Evolutionary conservation across 208 protist species (phyloP).

Genomic region (Novymonas esmeraldas): DNA sequence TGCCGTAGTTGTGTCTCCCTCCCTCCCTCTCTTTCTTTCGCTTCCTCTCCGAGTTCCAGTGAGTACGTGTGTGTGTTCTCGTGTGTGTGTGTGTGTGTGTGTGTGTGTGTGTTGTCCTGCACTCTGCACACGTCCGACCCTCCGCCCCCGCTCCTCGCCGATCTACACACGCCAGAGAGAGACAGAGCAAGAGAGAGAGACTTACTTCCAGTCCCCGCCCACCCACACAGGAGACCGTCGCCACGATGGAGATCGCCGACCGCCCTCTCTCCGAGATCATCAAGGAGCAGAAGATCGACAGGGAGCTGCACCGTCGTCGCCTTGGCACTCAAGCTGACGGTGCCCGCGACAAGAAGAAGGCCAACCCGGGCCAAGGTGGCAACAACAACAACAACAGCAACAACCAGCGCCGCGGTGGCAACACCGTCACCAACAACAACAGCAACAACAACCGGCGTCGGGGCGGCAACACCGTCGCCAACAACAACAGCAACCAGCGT

Average conservation of each 20-base stretch:
- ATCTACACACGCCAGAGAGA: neutral
- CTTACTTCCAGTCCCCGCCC: too few relatives aligned
- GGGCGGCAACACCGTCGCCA: constrained; percentile 6
- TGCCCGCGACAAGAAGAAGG: constrained; percentile 12
- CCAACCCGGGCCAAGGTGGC: constrained; percentile 16
- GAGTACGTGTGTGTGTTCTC: too few relatives aligned
- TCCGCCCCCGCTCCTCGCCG: neutral
- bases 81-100: too few relatives aligned
- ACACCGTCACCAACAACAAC: constrained; percentile 19
- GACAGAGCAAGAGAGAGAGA: too few relatives aligned
- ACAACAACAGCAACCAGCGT: neutral
- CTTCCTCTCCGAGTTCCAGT: too few relatives aligned
- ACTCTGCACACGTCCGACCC: neutral
- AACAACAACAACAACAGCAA: constrained; percentile 9
- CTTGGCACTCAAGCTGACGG: constrained; percentile 28
- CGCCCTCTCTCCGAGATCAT: constrained; percentile 83
- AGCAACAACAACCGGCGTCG: constrained; percentile 12
- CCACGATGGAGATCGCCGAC: constrained; percentile 85
- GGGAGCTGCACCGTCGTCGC: constrained; percentile 57
- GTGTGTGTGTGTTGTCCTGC: neutral
- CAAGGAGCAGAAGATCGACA: constrained; percentile 87
- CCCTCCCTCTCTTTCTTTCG: constrained; percentile 17
- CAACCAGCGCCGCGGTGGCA: constrained; percentile 13
- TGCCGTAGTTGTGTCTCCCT: too few relatives aligned
- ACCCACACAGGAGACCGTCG: too few relatives aligned